phyloP scores from a whole-genome alignment of 73 alveolate species.

The Paraurostyla sp. region DNA sequence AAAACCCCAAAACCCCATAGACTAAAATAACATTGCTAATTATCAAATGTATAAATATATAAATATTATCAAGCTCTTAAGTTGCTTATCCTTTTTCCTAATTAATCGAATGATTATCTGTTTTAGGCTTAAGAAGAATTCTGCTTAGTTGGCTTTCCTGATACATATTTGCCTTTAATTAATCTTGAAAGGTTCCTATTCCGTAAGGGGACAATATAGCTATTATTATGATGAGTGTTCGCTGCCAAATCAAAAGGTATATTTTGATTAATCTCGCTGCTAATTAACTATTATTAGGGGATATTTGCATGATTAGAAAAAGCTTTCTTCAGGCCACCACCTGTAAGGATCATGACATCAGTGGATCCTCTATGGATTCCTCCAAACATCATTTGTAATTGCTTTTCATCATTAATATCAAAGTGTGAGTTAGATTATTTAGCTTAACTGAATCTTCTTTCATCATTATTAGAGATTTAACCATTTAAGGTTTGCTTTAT shows the following conservation, averaged over 20 bases:
- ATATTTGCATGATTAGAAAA: background rate
- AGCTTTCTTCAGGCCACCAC: background rate
- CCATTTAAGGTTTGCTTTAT: background rate
- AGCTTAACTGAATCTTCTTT: no score
- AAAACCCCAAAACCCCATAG: no score
- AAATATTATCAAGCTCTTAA: conserved; percentile 32
- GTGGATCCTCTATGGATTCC: conserved; percentile 31
- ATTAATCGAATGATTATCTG: conserved; percentile 30
- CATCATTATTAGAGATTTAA: background rate
- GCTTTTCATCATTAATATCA: no score
- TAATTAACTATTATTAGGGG: background rate
- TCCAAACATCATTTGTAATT: background rate
- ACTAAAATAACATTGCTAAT: no score
- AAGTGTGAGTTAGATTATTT: no score
- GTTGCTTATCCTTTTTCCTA: background rate
- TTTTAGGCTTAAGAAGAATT: background rate
- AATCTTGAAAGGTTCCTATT: background rate
- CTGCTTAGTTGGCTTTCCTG: background rate
- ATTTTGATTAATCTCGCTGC: background rate
- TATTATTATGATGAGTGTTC: background rate
- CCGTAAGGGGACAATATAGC: background rate
- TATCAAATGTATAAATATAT: no score
- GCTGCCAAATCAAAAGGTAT: conserved; percentile 40
- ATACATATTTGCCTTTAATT: background rate
- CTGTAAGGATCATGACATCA: background rate